Conservation (phyloP, 192 early-diverging fungal genomes). For the Neocallimastix lanati region DNA sequence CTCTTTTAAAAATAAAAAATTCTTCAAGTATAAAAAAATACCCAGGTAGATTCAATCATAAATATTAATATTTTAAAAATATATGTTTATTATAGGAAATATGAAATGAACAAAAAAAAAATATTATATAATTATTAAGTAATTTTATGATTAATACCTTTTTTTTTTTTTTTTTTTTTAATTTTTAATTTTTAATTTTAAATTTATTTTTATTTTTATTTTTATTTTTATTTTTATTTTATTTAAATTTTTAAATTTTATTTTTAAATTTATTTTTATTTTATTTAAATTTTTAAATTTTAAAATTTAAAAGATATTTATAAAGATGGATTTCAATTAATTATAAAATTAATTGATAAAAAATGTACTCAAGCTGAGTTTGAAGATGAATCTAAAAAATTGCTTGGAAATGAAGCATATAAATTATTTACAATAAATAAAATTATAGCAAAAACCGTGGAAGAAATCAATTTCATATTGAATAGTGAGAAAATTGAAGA, state of each 20-base stretch:
- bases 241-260: too few species aligned
- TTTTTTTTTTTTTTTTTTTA: too few species aligned
- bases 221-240: too few species aligned
- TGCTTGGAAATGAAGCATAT: background rate
- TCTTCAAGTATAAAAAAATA: background rate
- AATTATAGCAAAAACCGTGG: background rate
- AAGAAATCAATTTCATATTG: background rate
- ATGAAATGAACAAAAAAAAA: too few species aligned
- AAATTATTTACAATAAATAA: background rate
- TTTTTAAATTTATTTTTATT: too few species aligned
- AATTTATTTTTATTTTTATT: too few species aligned
- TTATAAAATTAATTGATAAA: background rate
- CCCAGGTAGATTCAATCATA: background rate
- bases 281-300: too few species aligned
- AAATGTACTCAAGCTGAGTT: background rate
- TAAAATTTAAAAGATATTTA: background rate
- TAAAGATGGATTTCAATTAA: background rate
- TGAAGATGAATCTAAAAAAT: background rate
- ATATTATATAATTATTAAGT: too few species aligned
- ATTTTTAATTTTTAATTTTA: too few species aligned
- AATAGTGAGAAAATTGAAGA: background rate
- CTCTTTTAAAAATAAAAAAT: background rate
- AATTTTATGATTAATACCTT: too few species aligned
- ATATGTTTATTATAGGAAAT: too few species aligned
- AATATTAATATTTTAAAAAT: too few species aligned